phyloP scores from a whole-genome alignment of 495 filamentous ascomycete genomes.

The Aspergillus leporis region DNA sequence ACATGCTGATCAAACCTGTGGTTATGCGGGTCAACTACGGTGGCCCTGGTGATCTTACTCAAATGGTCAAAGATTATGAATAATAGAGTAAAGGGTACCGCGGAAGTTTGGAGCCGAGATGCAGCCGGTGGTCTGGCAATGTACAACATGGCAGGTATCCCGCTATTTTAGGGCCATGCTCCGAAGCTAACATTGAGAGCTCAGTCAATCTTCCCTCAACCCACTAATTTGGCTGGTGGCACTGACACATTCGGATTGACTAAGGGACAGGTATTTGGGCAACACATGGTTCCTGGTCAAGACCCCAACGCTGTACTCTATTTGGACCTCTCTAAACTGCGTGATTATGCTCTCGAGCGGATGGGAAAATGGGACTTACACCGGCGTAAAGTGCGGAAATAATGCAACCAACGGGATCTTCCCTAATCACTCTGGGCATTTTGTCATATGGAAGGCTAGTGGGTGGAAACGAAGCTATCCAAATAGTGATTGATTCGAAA shows the following conservation, averaged over 20 bases:
- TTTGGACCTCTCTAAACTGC: background rate
- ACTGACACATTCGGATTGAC: background rate
- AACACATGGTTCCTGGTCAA: background rate
- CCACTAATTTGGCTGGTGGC: background rate
- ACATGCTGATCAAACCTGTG: conserved; percentile 4
- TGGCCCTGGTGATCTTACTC: background rate
- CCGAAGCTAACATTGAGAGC: conserved; percentile 1
- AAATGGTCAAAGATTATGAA: background rate
- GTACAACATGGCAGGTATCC: background rate
- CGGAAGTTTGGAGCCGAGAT: conserved; percentile 1
- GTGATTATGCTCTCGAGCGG: background rate
- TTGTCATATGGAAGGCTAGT: no score
- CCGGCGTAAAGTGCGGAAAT: background rate
- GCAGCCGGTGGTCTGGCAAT: background rate
- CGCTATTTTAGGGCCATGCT: background rate
- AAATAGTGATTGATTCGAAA: no score
- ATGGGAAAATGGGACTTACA: background rate
- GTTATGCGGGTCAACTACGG: background rate
- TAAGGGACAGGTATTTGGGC: background rate
- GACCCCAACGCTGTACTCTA: background rate
- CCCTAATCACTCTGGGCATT: no score
- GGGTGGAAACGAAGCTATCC: no score
- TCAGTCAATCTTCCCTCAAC: conserved; percentile 2
- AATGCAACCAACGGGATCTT: no score
- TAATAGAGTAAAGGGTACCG: background rate